phyloP scores from a whole-genome alignment of 192 early-diverging fungal species.

The Podila minutissima region DNA sequence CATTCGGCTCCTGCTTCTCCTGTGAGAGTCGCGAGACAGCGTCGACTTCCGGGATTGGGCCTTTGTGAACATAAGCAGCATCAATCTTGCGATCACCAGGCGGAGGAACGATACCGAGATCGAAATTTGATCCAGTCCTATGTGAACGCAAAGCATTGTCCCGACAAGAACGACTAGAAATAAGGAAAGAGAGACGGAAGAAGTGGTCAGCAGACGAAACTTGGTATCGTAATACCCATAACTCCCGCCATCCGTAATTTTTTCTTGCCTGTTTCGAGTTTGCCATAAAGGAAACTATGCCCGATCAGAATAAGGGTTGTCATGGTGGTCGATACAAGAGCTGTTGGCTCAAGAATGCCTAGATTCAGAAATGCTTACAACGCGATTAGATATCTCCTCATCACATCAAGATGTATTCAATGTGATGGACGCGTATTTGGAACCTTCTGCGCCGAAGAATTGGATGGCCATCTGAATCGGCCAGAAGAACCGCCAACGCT shows the following conservation, averaged over 20 bases:
- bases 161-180: not conserved
- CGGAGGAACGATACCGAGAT: not conserved
- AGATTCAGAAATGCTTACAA: too few species aligned
- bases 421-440: too few species aligned
- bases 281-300: not conserved
- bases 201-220: not conserved
- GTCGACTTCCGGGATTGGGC: not conserved
- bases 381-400: too few species aligned
- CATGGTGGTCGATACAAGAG: not conserved
- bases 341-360: not conserved
- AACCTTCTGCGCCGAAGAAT: not conserved
- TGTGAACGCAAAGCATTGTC: not conserved
- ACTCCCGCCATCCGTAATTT: not conserved
- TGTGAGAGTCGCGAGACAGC: too few species aligned
- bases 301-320: not conserved
- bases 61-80: not conserved
- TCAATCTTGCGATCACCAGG: not conserved
- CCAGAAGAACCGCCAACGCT: conserved; percentile 1
- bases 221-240: not conserved
- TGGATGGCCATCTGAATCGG: not conserved
- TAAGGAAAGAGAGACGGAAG: not conserved
- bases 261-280: not conserved
- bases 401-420: too few species aligned
- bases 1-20: too few species aligned
- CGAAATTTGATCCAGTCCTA: not conserved